Evolutionary conservation across 768 basidiomycete genomes (phyloP), one percentile per base, ranked within the genome.

Genomic region (Phaeotremella skinneri): DNA sequence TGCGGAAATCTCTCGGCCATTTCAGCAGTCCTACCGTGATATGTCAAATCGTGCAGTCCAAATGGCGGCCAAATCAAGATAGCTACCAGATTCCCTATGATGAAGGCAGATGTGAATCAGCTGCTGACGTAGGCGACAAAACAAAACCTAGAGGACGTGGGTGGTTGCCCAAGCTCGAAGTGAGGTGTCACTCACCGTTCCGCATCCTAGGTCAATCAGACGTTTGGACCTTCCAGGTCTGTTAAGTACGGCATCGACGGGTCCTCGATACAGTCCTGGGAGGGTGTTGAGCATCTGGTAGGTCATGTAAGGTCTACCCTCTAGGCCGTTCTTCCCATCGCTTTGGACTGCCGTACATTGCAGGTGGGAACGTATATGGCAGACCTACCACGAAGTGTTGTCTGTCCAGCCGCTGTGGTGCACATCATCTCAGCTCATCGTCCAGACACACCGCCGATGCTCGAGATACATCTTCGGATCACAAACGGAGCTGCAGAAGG

Each of bases 201-300:
- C 61, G 50, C 61, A 62, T 2, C 61, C 61, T 20, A 62, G 47
- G 29, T 62, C 61, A n/a, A 62, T 21, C 20, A 62, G 11, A n/a
- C 59, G 25, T 20, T 49, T 39, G 7, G 43, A 7, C 23, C 43
- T 45, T 9, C 43, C 43, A 6, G 43, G 43, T 45, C 23, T 45
- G 25, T 50, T 48, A 17, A 62, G 42, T 20, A 58, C 52, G 14
- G 47, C 56, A 27, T 57, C 55, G 14, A 62, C 61, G 0, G 61
- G 61, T 23, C 61, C 61, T 57, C 61, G 27, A 27, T 57, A 62
- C 26, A 62, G 47, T 20, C 61, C 61, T 6, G 61, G 61, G 13
- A 62, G 45, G 14, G 41, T 21, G 1, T 6, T 25, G 4, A 52
- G 27, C 26, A 62, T 39, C 61, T 62, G 37, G 27, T 9, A 37